A percentile compares a stretch with the other conserved stretches of the same genome.
Conservation (phyloP, 345 rosid species). For the Jatropha curcas region DNA sequence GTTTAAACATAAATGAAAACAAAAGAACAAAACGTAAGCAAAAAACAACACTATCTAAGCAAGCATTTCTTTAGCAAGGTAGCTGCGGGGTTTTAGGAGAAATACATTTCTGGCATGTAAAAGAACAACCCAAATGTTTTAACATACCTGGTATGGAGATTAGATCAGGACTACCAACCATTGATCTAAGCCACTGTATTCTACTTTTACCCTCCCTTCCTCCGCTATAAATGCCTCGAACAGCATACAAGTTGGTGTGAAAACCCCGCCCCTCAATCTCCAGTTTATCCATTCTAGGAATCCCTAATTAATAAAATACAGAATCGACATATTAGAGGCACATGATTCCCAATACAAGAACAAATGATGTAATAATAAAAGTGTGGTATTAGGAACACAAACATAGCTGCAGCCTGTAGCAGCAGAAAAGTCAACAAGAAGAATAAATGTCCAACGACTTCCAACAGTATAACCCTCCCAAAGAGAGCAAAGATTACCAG, state of each 20-base stretch:
- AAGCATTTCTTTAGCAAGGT: background rate
- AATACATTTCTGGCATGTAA: background rate
- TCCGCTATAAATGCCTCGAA: conserved; percentile 80
- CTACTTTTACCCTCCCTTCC: conserved; percentile 97
- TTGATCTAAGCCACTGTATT: conserved; percentile 94
- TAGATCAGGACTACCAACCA: conserved; percentile 98
- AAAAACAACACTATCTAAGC: background rate
- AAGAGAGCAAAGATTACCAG: background rate
- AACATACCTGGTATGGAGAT: conserved; percentile 83
- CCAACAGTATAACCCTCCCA: background rate
- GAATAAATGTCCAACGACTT: background rate
- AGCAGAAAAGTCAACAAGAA: background rate
- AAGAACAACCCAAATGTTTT: conserved; percentile 4
- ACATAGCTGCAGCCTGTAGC: background rate
- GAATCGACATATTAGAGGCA: background rate
- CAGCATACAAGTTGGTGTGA: conserved; percentile 89
- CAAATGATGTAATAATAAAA: conserved; percentile 3
- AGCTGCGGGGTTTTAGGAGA: background rate
- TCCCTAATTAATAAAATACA: conserved; percentile 41
- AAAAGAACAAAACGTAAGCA: background rate
- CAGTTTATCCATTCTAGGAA: conserved; percentile 82
- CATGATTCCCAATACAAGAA: background rate
- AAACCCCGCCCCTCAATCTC: conserved; percentile 95
- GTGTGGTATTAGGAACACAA: conserved; percentile 9
- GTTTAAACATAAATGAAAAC: background rate